phyloP scores from a whole-genome alignment of 495 filamentous ascomycete genomes.

The Coniosporium apollinis region DNA sequence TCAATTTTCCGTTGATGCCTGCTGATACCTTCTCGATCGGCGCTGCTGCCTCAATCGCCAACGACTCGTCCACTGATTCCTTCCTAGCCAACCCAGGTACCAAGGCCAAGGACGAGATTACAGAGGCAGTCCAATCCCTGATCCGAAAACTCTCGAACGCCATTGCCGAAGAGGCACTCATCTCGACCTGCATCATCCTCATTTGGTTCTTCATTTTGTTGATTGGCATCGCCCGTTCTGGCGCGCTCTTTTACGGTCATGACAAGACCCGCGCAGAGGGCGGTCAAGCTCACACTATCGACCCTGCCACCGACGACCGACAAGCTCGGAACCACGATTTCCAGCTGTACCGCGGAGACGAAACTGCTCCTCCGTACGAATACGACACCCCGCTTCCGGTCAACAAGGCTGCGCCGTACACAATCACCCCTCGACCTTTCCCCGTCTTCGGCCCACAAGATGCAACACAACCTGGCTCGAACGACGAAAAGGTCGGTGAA shows the following conservation, averaged over 20 bases:
- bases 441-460: slow-evolving; percentile 12
- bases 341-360: slow-evolving; percentile 6
- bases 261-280: slow-evolving; percentile 26
- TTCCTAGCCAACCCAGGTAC: slow-evolving; percentile 60
- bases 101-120: slow-evolving; percentile 63
- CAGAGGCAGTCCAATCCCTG: slow-evolving; percentile 49
- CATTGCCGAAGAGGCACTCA: slow-evolving; percentile 55
- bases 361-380: slow-evolving; percentile 14
- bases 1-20: slow-evolving; percentile 60
- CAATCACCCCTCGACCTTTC: slow-evolving; percentile 18
- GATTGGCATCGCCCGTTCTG: slow-evolving; percentile 49
- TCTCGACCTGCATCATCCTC: slow-evolving; percentile 50
- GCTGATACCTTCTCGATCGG: slow-evolving; percentile 75
- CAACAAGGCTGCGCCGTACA: slow-evolving; percentile 19
- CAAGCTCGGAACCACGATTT: slow-evolving; percentile 2
- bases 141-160: slow-evolving; percentile 46
- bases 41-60: slow-evolving; percentile 42
- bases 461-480: neutral
- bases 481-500: slow-evolving; percentile 17
- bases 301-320: slow-evolving; percentile 6
- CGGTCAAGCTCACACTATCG: slow-evolving; percentile 5
- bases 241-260: slow-evolving; percentile 30
- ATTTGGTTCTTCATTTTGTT: slow-evolving; percentile 64
- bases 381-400: slow-evolving; percentile 5
- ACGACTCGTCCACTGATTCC: slow-evolving; percentile 34